phyloP scores from a whole-genome alignment of 257 asterid genomes.

The Scutellaria minor region DNA sequence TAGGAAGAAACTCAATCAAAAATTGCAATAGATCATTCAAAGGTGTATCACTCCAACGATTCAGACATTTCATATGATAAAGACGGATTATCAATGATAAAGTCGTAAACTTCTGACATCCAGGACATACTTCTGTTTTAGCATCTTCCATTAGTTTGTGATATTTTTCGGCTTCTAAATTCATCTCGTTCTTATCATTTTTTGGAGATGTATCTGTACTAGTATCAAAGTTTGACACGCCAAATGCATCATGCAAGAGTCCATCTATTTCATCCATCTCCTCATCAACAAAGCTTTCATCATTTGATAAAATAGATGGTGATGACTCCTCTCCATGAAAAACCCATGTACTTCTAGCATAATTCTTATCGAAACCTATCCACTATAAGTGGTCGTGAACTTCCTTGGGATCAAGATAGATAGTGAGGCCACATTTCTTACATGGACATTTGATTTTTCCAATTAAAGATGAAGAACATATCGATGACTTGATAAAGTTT shows the following conservation, averaged over 20 bases:
- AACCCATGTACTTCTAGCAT: not conserved
- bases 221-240: not conserved
- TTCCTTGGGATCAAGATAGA: not conserved
- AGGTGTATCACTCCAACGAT: too few species aligned
- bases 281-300: not conserved
- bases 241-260: not conserved
- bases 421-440: not conserved
- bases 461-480: not conserved
- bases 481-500: not conserved
- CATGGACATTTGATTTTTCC: not conserved
- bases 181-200: not conserved
- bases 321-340: not conserved
- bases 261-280: not conserved
- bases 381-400: not conserved
- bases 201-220: not conserved
- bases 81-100: not conserved
- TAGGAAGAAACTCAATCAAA: not conserved
- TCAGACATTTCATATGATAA: not conserved
- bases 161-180: not conserved
- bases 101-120: not conserved
- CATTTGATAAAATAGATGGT: not conserved
- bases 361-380: not conserved
- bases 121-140: not conserved
- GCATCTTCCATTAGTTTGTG: not conserved
- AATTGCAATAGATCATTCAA: not conserved